Evolutionary conservation across 1,284 basidiomycete species (phyloP).

Genomic region (Rugosomyces carneus): DNA sequence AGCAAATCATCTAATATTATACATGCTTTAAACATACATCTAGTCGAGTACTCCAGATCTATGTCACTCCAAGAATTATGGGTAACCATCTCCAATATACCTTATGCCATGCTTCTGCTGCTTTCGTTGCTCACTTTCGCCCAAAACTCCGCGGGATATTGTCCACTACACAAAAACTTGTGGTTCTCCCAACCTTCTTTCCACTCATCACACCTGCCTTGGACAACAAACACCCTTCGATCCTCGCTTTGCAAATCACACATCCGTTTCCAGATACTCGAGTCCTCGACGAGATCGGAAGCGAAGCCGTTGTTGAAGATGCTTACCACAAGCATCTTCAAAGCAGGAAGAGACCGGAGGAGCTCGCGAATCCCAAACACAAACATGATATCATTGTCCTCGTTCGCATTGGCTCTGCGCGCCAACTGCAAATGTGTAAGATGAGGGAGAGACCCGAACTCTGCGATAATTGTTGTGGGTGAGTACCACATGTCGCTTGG

Average conservation of each 20-base stretch:
- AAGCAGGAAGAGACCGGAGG: slow-evolving; percentile 20
- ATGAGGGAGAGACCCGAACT: slow-evolving; percentile 27
- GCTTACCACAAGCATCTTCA: slow-evolving; percentile 32
- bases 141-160: slow-evolving; percentile 15
- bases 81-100: too few species aligned
- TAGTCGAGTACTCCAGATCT: too few species aligned
- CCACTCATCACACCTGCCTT: slow-evolving; percentile 25
- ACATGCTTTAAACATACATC: too few species aligned
- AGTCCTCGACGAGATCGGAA: slow-evolving; percentile 17
- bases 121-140: background rate
- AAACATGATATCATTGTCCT: slow-evolving; percentile 37
- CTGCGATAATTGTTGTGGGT: slow-evolving; percentile 28
- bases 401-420: slow-evolving; percentile 34
- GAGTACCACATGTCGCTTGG: slow-evolving; percentile 32
- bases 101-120: too few species aligned
- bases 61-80: too few species aligned
- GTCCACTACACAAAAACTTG: slow-evolving; percentile 9
- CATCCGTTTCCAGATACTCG: slow-evolving; percentile 26
- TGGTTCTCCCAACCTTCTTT: slow-evolving; percentile 20
- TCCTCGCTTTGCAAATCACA: slow-evolving; percentile 20
- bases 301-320: slow-evolving; percentile 22
- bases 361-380: slow-evolving; percentile 27
- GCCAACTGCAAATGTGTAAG: slow-evolving; percentile 38
- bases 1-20: too few species aligned
- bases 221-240: slow-evolving; percentile 21